Percentiles rank a stretch among this genome's conserved stretches.
These are phyloP conservation scores for Globisporangium okanoganense DNA, from an alignment of 352 stramenopile genomes.

Conservation along the genomic window DNA sequence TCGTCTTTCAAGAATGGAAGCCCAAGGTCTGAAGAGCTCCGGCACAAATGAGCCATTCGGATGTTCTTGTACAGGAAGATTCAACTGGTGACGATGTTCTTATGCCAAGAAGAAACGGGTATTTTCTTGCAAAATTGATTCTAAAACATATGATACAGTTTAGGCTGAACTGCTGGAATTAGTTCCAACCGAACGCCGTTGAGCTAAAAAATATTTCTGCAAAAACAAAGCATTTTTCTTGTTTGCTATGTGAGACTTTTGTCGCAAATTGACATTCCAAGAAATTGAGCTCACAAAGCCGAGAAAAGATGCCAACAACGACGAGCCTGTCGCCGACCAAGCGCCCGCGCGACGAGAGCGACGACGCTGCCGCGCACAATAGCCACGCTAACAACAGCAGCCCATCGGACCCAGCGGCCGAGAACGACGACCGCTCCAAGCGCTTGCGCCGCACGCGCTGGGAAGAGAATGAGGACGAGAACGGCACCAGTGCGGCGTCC, in stretches of 20 bases:
- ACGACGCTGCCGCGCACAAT: background rate
- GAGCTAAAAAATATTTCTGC: too few species aligned
- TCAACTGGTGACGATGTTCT: too few species aligned
- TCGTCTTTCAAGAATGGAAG: conserved; percentile 57
- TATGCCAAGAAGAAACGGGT: too few species aligned
- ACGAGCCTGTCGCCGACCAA: conserved; percentile 14
- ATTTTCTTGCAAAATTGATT: too few species aligned
- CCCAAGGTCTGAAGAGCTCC: conserved; percentile 26
- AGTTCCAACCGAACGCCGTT: too few species aligned
- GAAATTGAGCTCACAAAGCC: background rate
- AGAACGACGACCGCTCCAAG: conserved; percentile 4
- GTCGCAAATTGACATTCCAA: too few species aligned
- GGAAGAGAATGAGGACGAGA: conserved; percentile 9
- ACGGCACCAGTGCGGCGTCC: background rate
- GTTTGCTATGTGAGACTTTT: too few species aligned
- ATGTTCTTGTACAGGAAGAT: background rate
- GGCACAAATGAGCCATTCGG: background rate
- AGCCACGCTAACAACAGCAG: background rate
- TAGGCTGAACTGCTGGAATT: too few species aligned
- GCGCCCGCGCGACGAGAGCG: conserved; percentile 8
- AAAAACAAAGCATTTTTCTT: too few species aligned
- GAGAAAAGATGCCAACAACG: conserved; percentile 4
- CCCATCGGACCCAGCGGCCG: background rate
- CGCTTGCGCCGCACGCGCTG: conserved; percentile 16
- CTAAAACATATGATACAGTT: too few species aligned